Percentiles rank a stretch among this genome's conserved stretches.
Conservation (phyloP, 2,329 filamentous ascomycete genomes). For the Paraconiothyrium brasiliense region DNA sequence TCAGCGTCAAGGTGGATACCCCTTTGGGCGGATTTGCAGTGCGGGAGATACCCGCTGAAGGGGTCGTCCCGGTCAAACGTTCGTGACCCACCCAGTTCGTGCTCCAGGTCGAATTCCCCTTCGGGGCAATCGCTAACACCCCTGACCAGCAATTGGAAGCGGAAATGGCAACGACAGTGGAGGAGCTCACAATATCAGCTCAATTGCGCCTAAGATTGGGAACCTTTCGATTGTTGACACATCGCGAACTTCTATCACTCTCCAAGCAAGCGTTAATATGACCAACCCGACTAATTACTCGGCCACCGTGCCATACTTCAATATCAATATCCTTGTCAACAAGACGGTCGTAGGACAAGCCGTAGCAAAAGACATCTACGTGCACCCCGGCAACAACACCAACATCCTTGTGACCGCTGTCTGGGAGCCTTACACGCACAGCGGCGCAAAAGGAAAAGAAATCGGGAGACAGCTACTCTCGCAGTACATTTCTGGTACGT, state of each 20-base stretch:
- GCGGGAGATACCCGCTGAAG: slow-evolving; percentile 83
- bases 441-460: slow-evolving; percentile 68
- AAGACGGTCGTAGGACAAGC: slow-evolving; percentile 79
- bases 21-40: slow-evolving; percentile 82
- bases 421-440: slow-evolving; percentile 75
- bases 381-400: slow-evolving; percentile 76
- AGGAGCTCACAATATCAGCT: slow-evolving; percentile 47
- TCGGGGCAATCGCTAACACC: slow-evolving; percentile 42
- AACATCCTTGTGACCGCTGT: slow-evolving; percentile 72
- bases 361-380: slow-evolving; percentile 68
- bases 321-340: slow-evolving; percentile 79
- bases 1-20: slow-evolving; percentile 84
- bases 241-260: slow-evolving; percentile 72
- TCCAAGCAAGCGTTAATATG: slow-evolving; percentile 79
- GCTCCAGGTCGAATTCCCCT: slow-evolving; percentile 34
- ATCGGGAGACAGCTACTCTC: slow-evolving; percentile 80
- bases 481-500: slow-evolving; percentile 79
- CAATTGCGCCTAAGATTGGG: slow-evolving; percentile 71
- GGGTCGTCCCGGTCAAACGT: slow-evolving; percentile 92
- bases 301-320: slow-evolving; percentile 81
- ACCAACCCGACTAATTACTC: slow-evolving; percentile 92
- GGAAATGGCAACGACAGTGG: slow-evolving; percentile 52
- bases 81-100: slow-evolving; percentile 69
- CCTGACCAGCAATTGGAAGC: slow-evolving; percentile 45
- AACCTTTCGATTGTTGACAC: slow-evolving; percentile 78